Evolutionary conservation across 805 yeast genomes (phyloP), one percentile per base, ranked within the genome.

Genomic region (Sugiyamaella chiloensis): DNA sequence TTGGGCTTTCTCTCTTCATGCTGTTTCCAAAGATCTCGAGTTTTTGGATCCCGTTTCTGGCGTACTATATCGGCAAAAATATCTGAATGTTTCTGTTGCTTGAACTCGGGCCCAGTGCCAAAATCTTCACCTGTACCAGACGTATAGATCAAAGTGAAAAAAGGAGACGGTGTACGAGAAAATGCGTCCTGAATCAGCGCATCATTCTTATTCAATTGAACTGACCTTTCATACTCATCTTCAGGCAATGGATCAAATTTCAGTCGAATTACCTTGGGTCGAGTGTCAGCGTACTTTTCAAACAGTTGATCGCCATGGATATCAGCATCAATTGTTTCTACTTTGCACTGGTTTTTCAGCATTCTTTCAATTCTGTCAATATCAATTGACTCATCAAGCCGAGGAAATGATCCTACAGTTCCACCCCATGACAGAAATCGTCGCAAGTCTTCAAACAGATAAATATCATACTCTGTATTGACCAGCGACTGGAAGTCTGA

Each of bases 121-220:
- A 60, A 47, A 40, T 49, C 42, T 47, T 46, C 51, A 39, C 63
- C 53, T 12, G 47, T 52, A 6, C 57, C 35, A 19, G 83, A 71
- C 0, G 89, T 79, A 49, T 80, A 69, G 1, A 87, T 62, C 1
- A 89, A 66, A 1, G 88, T 70, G 47, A 74, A 75, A 51, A 78
- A 76, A 0, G 96, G 96, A 0, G 90, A 73, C 0, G 96, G 96
- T 9, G 85, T 63, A 46, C 78, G 79, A 30, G 85, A 75, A n/a
- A 85, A 52, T 3, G 85, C 71, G 16, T 72, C 71, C 44, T 84
- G 70, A 8, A 87, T 51, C 12, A 70, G 65, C 40, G 71, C 75
- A 54, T 77, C 81, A 41, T 74, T 68, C 24, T 66, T 59, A 11
- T 61, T 55, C 26, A 80, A 59, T 1, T 67, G 67, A 16, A 55